Conservation (phyloP, 192 early-diverging fungal species). For the Umbelopsis sp. region DNA sequence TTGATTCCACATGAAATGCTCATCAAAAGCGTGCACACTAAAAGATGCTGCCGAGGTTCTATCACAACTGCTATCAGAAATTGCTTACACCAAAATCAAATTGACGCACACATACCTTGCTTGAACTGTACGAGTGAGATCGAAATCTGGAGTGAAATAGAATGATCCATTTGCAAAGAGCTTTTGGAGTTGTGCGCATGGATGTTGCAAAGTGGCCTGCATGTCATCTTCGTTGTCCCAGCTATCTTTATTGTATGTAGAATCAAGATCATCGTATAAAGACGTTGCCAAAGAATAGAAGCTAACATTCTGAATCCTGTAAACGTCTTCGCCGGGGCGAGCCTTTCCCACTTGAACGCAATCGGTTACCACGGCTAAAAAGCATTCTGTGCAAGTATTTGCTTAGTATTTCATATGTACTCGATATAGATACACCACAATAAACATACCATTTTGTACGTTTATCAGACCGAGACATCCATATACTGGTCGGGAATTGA, state of each 20-base stretch:
- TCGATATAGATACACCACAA: slow-evolving; percentile 9
- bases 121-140: slow-evolving; percentile 84
- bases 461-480: slow-evolving; percentile 60
- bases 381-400: slow-evolving; percentile 57
- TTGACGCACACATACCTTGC: slow-evolving; percentile 48
- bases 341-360: slow-evolving; percentile 65
- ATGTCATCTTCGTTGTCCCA: slow-evolving; percentile 46
- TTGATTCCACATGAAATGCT: slow-evolving; percentile 91
- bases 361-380: slow-evolving; percentile 68
- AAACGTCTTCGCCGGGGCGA: slow-evolving; percentile 62
- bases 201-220: slow-evolving; percentile 61
- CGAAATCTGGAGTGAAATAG: slow-evolving; percentile 89
- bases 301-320: slow-evolving; percentile 69
- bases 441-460: slow-evolving; percentile 48
- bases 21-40: slow-evolving; percentile 61
- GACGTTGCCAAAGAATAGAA: slow-evolving; percentile 80
- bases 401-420: not conserved
- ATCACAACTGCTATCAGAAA: slow-evolving; percentile 3
- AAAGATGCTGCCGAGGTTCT: slow-evolving; percentile 50
- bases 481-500: slow-evolving; percentile 50
- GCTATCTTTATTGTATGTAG: slow-evolving; percentile 39
- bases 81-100: slow-evolving; percentile 2
- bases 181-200: slow-evolving; percentile 74
- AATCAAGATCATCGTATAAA: slow-evolving; percentile 67
- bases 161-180: slow-evolving; percentile 88